Base-by-base conservation (phyloP, 352 stramenopile species). In the Porosira glacialis region DNA sequence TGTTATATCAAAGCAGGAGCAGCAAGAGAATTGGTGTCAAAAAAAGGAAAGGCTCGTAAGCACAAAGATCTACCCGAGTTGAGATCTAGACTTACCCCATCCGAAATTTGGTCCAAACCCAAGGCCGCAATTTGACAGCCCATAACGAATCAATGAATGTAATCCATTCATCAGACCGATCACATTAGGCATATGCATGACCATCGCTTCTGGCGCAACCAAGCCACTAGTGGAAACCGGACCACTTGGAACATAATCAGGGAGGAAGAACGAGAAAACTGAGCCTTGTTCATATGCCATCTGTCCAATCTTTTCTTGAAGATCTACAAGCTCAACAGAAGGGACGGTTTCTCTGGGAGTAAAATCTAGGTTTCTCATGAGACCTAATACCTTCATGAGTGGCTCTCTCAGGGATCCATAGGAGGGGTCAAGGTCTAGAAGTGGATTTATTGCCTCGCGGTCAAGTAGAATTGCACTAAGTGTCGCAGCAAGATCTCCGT, bases 211-310 rank as follows among this genome's bases (percentile, higher is more conserved):
- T 22, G 85, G 85, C 2, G 58, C 51, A 26, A 59, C 30, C 15
- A 80, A 36, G 24, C 45, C 59, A 31, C 61, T 47, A 11, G 15
- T 0, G 15, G 30, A 39, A 1, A 72, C 71, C 2, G 68, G 59
- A 17, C 10, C 24, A 41, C 78, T 63, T 41, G 75, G 66, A 4
- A 74, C 21, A 51, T 83, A 87, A 15, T 87, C 66, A 28, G 86
- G 83, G 10, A 81, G 52, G 55, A 88, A 89, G 56, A 80, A 92
- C 15, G 53, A 78, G 60, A 91, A 92, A 0, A 91, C 83, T 21
- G 53, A 78, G 10, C 80, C 78, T 26, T 81, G 81, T 24, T 80
- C 50, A 33, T 87, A 70, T 8, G 71, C 33, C 19, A 60, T 59
- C 57, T 85, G 61, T 5, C 75, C 81, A 44, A 76, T 73, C 13